phyloP scores from a whole-genome alignment of 176 grass and related monocot species.

The Lolium perenne region DNA sequence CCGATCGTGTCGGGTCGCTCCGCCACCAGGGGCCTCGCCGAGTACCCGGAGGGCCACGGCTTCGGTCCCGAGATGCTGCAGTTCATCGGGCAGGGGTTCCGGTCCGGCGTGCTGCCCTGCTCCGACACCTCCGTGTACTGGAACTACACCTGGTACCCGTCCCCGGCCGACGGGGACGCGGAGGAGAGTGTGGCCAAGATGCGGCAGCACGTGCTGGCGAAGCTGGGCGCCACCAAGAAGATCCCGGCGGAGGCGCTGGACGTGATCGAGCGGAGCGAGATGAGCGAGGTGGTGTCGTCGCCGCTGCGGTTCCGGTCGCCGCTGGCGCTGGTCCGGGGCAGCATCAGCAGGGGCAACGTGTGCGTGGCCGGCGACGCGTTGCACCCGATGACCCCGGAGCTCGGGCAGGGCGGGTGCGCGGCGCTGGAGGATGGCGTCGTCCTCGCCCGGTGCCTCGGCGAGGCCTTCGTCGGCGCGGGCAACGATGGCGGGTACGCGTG shows the following conservation, averaged over 20 bases:
- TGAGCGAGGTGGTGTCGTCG: slow-evolving; percentile 60
- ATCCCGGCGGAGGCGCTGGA: slow-evolving; percentile 54
- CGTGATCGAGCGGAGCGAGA: slow-evolving; percentile 69
- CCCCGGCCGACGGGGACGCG: slow-evolving; percentile 45
- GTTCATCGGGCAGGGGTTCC: slow-evolving; percentile 61
- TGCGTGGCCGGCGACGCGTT: slow-evolving; percentile 82
- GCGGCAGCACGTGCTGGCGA: slow-evolving; percentile 57
- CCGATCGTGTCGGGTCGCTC: slow-evolving; percentile 44
- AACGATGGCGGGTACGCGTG: neutral
- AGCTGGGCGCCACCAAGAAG: slow-evolving; percentile 31
- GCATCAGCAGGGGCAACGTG: slow-evolving; percentile 60
- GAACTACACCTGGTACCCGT: slow-evolving; percentile 80
- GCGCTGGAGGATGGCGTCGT: slow-evolving; percentile 80
- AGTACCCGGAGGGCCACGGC: slow-evolving; percentile 53
- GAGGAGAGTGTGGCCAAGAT: slow-evolving; percentile 57
- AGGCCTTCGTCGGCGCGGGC: slow-evolving; percentile 30
- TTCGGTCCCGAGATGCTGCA: slow-evolving; percentile 54
- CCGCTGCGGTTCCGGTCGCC: slow-evolving; percentile 73
- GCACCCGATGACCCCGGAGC: slow-evolving; percentile 87
- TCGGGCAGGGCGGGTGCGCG: slow-evolving; percentile 76
- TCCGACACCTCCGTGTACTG: slow-evolving; percentile 65
- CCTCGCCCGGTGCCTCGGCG: slow-evolving; percentile 63
- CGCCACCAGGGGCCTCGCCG: slow-evolving; percentile 52
- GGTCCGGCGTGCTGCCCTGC: slow-evolving; percentile 61
- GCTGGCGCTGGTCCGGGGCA: slow-evolving; percentile 56